Conservation (phyloP, 306 rosid genomes). For the Urtica urens region DNA sequence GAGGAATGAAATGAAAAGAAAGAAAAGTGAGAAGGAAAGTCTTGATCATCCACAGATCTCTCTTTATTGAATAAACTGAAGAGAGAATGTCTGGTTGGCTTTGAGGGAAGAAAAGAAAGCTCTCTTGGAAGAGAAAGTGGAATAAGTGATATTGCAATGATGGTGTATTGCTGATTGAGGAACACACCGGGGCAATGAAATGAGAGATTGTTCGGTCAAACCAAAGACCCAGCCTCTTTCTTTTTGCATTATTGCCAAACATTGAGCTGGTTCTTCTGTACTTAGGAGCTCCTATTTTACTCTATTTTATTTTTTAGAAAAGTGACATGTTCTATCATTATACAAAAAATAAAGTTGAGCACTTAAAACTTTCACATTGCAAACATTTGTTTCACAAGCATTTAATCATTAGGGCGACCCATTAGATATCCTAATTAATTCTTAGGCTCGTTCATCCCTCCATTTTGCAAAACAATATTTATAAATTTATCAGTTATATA, state of each 20-base stretch:
- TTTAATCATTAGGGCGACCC: slow-evolving; percentile 35
- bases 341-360: slow-evolving; percentile 12
- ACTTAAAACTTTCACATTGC: slow-evolving; percentile 37
- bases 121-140: slow-evolving; percentile 14
- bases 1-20: background rate
- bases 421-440: slow-evolving; percentile 6
- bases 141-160: slow-evolving; percentile 31
- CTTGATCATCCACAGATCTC: slow-evolving; percentile 29
- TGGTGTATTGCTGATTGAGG: slow-evolving; percentile 35
- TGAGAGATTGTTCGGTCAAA: slow-evolving; percentile 36
- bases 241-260: slow-evolving; percentile 57
- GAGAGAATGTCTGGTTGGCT: slow-evolving; percentile 32
- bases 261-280: slow-evolving; percentile 63
- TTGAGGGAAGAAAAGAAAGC: slow-evolving; percentile 39
- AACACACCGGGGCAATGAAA: slow-evolving; percentile 18
- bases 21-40: background rate
- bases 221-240: background rate
- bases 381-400: slow-evolving; percentile 36
- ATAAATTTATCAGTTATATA: too few relatives aligned
- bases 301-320: background rate
- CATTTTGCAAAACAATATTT: slow-evolving; percentile 20
- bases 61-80: slow-evolving; percentile 20
- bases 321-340: too few relatives aligned
- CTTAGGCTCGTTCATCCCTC: slow-evolving; percentile 17
- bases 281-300: slow-evolving; percentile 28